Conservation (phyloP, 768 basidiomycete species). For the Coprinopsis cinerea region DNA sequence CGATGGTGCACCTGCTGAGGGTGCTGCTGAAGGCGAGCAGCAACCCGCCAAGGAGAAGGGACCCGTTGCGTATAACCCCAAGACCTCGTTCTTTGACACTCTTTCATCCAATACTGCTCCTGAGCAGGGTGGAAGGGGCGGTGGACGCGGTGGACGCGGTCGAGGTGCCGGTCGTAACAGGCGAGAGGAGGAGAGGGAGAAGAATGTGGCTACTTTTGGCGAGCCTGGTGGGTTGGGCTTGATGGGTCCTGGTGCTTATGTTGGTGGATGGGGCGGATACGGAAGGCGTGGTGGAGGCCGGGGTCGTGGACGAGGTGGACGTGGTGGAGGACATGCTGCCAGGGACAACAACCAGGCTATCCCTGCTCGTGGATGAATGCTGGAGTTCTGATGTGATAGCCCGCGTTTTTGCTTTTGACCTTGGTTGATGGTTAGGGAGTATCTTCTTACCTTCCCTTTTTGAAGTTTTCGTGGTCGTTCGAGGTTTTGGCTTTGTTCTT, state of each 20-base stretch:
- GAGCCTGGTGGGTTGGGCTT: conserved; percentile 76
- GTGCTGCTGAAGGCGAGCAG: conserved; percentile 21
- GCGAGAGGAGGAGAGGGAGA: conserved; percentile 78
- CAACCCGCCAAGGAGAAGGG: conserved; percentile 30
- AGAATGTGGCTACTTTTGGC: conserved; percentile 83
- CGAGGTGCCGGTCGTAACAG: conserved; percentile 55
- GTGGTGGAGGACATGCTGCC: conserved; percentile 13
- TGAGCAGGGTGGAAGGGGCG: conserved; percentile 30
- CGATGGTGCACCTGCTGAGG: conserved; percentile 24
- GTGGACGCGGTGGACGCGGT: conserved; percentile 30
- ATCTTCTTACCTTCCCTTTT: neutral
- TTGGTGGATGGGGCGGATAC: conserved; percentile 73
- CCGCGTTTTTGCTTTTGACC: neutral
- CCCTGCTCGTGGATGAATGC: neutral
- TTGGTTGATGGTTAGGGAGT: neutral
- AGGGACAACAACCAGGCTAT: neutral
- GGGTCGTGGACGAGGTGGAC: conserved; percentile 21
- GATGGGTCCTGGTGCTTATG: conserved; percentile 73
- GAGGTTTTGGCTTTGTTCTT: too few species aligned
- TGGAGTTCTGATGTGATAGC: neutral
- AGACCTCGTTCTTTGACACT: conserved; percentile 79
- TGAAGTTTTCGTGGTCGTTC: too few species aligned
- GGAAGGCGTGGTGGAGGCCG: conserved; percentile 41
- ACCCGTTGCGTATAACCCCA: conserved; percentile 61
- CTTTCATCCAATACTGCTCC: conserved; percentile 35